Percentiles rank a stretch among this genome's conserved stretches.
Conservation (phyloP, 371 early-diverging fungal genomes). For the Blastocladiella emersonii region DNA sequence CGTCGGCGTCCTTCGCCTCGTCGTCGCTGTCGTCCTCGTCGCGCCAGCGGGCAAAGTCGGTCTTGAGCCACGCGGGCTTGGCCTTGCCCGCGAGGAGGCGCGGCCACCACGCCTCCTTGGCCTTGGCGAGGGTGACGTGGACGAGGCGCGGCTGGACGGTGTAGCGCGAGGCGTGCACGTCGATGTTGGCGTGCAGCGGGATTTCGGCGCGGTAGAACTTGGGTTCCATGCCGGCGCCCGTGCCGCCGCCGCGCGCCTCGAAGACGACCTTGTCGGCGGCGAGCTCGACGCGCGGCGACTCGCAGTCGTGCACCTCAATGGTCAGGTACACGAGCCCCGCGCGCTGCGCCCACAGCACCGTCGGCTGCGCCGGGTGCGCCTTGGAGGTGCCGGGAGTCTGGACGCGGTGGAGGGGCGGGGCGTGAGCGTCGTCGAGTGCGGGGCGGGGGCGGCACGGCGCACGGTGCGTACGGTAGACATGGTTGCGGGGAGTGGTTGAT, state of each 20-base stretch:
- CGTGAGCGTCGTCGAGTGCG: no score
- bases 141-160: not conserved
- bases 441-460: no score
- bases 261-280: not conserved
- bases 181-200: not conserved
- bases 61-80: not conserved
- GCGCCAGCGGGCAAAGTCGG: not conserved
- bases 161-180: not conserved
- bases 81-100: not conserved
- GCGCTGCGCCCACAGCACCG: not conserved
- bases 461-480: no score
- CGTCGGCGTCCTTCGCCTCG: not conserved
- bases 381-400: not conserved
- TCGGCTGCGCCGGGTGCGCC: not conserved
- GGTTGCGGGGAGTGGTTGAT: no score
- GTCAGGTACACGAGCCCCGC: not conserved
- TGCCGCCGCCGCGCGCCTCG: not conserved
- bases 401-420: no score
- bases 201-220: not conserved
- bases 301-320: not conserved
- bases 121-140: not conserved
- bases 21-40: not conserved
- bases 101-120: not conserved
- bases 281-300: not conserved
- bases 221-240: not conserved